Base-by-base conservation (phyloP, 2,329 filamentous ascomycete genomes). In the Verticillium zaregamsianum region DNA sequence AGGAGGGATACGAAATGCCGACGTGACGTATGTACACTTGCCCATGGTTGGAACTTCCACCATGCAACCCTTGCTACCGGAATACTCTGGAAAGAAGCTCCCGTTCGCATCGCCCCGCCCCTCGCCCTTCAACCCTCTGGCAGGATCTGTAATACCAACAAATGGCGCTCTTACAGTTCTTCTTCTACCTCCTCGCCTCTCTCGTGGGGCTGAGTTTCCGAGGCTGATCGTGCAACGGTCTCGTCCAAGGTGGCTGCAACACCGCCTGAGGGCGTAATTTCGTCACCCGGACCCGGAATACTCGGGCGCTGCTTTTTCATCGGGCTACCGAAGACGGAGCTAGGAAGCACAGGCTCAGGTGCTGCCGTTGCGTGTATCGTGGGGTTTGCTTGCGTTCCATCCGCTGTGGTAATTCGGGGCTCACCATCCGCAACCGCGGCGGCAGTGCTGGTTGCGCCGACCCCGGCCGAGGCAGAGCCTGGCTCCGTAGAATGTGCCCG, bases 401-500 rank as follows among this genome's bases (percentile, higher is more conserved):
- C 59, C 5, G 52, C 11, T 3, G 57, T 32, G n/a, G 25, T n/a
- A 11, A n/a, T 35, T 32, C 33, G 28, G 17, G 58, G 52, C 14
- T 9, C 32, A 5, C 49, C 45, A 15, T 15, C 25, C 23, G 54
- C 32, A 25, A 14, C 32, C 14, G 31, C 37, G 25, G 25, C 37
- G 25, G 45, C n/a, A 31, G 52, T 28, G 6, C 17, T 59, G 31
- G 64, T 68, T 69, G 80, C 81, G 23, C 90, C 79, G 12, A 14
- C 20, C 17, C 17, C 45, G 11, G 37, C 37, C 17, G 37, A 40
- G 37, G 23, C 45, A 25, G 87, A 15, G 11, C 58, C 58, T 2
- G 40, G 88, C 58, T 93, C 91, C 45, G 84, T 85, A 11, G 91
- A 93, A 72, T 92, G 90, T 66, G 90, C 89, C 66, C 91, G 85